Evolutionary conservation across 352 stramenopile genomes (phyloP).

Genomic region (Phytophthora pini): DNA sequence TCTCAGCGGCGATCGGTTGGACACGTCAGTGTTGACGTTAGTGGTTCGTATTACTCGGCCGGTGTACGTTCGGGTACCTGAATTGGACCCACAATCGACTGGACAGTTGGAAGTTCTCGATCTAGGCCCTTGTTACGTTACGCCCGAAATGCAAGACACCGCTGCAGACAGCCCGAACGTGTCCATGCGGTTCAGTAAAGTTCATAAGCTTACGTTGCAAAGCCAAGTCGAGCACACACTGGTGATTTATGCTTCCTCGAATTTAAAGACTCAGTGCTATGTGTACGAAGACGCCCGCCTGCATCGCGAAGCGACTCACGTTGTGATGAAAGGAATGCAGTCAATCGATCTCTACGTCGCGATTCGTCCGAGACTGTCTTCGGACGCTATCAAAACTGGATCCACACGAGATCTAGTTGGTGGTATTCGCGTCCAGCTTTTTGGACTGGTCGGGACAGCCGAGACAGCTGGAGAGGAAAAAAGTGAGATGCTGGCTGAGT

Average conservation of each 20-base stretch:
- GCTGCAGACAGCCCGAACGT: slow-evolving; percentile 78
- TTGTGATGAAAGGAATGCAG: slow-evolving; percentile 71
- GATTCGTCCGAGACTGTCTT: slow-evolving; percentile 79
- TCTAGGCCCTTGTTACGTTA: slow-evolving; percentile 85
- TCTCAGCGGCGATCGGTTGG: slow-evolving; percentile 77
- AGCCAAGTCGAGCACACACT: slow-evolving; percentile 83
- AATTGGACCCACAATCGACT: slow-evolving; percentile 80
- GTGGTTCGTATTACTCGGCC: slow-evolving; percentile 73
- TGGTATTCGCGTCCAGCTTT: slow-evolving; percentile 89
- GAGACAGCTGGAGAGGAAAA: slow-evolving; percentile 52
- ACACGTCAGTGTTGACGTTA: slow-evolving; percentile 75
- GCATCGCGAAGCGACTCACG: slow-evolving; percentile 74
- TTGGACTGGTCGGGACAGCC: slow-evolving; percentile 36
- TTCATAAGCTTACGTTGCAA: slow-evolving; percentile 83
- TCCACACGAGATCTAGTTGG: slow-evolving; percentile 81
- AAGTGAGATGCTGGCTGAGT: slow-evolving; percentile 82
- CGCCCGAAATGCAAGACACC: slow-evolving; percentile 84
- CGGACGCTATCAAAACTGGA: slow-evolving; percentile 83
- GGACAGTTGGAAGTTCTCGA: slow-evolving; percentile 79
- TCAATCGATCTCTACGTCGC: slow-evolving; percentile 81
- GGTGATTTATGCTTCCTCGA: slow-evolving; percentile 82
- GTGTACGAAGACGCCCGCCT: slow-evolving; percentile 82
- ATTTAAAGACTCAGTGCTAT: slow-evolving; percentile 91
- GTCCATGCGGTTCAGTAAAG: slow-evolving; percentile 85
- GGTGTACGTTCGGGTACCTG: slow-evolving; percentile 86